phyloP scores from a whole-genome alignment of 495 filamentous ascomycete genomes.

The Penicillium bialowiezense region DNA sequence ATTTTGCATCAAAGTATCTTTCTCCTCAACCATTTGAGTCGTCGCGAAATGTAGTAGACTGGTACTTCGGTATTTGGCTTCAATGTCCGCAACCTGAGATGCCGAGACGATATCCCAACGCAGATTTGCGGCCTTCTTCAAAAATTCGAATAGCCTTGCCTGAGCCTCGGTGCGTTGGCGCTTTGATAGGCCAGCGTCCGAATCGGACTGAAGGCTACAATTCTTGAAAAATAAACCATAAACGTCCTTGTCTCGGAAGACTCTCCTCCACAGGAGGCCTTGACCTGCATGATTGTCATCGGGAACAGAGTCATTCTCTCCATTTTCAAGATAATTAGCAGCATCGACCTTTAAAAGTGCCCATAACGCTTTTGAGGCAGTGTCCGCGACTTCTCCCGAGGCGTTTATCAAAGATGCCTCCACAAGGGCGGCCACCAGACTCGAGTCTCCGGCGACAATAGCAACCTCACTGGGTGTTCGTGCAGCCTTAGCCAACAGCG shows the following conservation, averaged over 20 bases:
- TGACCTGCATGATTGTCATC: slow-evolving; percentile 51
- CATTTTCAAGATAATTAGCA: slow-evolving; percentile 38
- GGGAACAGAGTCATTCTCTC: slow-evolving; percentile 35
- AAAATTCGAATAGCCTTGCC: slow-evolving; percentile 67
- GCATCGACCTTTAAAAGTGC: slow-evolving; percentile 68
- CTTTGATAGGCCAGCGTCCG: slow-evolving; percentile 46
- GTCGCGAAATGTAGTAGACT: slow-evolving; percentile 76
- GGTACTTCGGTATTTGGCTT: slow-evolving; percentile 47
- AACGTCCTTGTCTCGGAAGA: slow-evolving; percentile 65
- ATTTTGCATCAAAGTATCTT: slow-evolving; percentile 77
- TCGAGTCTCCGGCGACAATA: slow-evolving; percentile 63
- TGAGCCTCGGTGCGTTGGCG: slow-evolving; percentile 74
- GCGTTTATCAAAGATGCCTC: slow-evolving; percentile 69
- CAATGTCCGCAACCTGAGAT: slow-evolving; percentile 59
- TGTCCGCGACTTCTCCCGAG: slow-evolving; percentile 70
- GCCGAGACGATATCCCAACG: slow-evolving; percentile 60
- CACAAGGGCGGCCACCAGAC: slow-evolving; percentile 59
- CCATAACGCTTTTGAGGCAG: slow-evolving; percentile 62
- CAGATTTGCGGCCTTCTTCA: slow-evolving; percentile 63
- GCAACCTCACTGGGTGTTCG: slow-evolving; percentile 58
- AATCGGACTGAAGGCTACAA: slow-evolving; percentile 48
- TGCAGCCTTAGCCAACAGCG: slow-evolving; percentile 70
- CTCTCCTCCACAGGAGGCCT: slow-evolving; percentile 67
- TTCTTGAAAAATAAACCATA: slow-evolving; percentile 63
- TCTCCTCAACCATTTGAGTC: slow-evolving; percentile 68